Evolutionary conservation across 148 eudicot species (phyloP).

Genomic region (Amaranthus cruentus): DNA sequence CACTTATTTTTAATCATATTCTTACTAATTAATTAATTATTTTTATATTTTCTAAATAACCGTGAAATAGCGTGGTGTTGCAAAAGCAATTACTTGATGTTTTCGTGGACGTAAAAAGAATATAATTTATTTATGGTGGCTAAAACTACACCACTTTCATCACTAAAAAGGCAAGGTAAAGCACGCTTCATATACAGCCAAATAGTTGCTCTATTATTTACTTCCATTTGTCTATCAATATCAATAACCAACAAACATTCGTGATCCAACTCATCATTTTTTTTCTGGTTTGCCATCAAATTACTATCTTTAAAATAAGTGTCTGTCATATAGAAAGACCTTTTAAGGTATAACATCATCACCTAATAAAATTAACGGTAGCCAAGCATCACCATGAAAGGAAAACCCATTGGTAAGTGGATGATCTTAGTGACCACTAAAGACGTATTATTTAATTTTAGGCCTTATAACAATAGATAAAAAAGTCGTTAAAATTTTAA

Average conservation of each 20-base stretch:
- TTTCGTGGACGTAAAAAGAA: too few species aligned
- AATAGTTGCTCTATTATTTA: neutral
- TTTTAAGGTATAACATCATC: neutral
- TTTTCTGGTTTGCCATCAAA: neutral
- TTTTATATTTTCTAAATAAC: too few species aligned
- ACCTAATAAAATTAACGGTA: neutral
- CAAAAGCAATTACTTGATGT: too few species aligned
- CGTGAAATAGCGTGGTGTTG: too few species aligned
- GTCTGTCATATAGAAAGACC: neutral
- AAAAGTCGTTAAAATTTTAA: too few species aligned
- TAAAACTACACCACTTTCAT: neutral
- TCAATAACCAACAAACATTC: neutral
- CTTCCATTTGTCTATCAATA: neutral
- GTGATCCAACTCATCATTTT: slow-evolving; percentile 3
- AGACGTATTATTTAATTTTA: too few species aligned
- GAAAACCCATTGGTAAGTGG: neutral
- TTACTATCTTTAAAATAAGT: neutral
- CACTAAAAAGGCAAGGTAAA: neutral
- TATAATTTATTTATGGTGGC: neutral
- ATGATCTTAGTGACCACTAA: neutral
- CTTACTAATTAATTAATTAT: too few species aligned
- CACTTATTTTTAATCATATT: too few species aligned
- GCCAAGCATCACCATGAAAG: neutral
- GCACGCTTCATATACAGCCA: neutral
- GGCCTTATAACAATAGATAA: too few species aligned